These are phyloP conservation scores for Suillus alpinus DNA, from an alignment of 768 basidiomycete species.

Conservation along the genomic window DNA sequence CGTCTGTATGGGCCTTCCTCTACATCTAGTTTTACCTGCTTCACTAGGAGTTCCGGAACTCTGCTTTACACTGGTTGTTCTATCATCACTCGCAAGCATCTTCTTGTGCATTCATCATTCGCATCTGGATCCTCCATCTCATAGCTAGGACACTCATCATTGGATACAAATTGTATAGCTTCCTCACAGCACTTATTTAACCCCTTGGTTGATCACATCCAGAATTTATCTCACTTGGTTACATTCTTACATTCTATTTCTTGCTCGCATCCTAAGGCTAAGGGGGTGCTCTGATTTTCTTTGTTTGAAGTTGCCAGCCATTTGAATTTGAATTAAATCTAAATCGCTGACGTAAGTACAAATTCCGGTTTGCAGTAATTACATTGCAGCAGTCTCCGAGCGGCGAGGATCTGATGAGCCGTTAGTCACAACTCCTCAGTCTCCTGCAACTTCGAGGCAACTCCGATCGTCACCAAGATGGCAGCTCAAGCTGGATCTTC, in stretches of 20 bases:
- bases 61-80: background rate
- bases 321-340: background rate
- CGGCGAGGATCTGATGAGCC: background rate
- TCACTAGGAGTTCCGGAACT: background rate
- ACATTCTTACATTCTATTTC: background rate
- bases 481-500: conserved; percentile 19
- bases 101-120: background rate
- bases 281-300: background rate
- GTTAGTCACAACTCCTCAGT: background rate
- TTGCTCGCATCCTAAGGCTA: background rate
- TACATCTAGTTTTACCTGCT: background rate
- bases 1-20: background rate
- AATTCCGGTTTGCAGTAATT: background rate
- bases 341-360: background rate
- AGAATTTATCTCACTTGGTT: background rate
- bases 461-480: conserved; percentile 12
- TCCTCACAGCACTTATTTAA: background rate
- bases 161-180: conserved; percentile 3
- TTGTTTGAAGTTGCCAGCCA: background rate
- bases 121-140: background rate
- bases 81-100: background rate
- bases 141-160: background rate
- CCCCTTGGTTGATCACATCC: background rate
- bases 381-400: background rate
- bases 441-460: background rate